These are phyloP conservation scores for Kernera saxatilis DNA, from an alignment of 345 rosid genomes.

Conservation along the genomic window DNA sequence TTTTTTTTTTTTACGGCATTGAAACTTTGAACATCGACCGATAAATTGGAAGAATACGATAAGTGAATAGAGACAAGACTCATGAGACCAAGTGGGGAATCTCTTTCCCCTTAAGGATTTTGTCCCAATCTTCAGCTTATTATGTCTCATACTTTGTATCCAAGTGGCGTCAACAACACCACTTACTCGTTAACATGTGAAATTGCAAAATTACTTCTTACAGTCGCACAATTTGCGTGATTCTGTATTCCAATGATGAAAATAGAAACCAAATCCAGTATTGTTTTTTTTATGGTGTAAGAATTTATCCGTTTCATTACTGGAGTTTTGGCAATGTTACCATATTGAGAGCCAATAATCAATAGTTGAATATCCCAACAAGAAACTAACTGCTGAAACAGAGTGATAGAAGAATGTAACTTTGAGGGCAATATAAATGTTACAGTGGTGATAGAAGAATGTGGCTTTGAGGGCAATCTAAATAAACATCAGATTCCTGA, in stretches of 20 bases:
- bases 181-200: not conserved
- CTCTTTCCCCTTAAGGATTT: conserved; percentile 19
- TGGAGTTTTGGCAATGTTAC: not conserved
- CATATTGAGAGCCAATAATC: not conserved
- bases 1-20: not conserved
- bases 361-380: not conserved
- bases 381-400: not conserved
- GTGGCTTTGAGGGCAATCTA: not conserved
- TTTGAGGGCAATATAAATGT: conserved; percentile 5
- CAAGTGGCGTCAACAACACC: conserved; percentile 13
- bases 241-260: not conserved
- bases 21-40: conserved; percentile 21
- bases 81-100: conserved; percentile 27
- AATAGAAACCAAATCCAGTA: not conserved
- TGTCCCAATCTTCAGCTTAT: conserved; percentile 19
- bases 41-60: conserved; percentile 10
- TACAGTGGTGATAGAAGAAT: conserved; percentile 6
- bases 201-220: not conserved
- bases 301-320: not conserved
- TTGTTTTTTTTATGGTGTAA: not conserved
- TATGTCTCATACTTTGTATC: conserved; percentile 22
- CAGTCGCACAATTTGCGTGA: not conserved
- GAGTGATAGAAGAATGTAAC: not conserved
- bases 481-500: conserved; percentile 34
- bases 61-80: conserved; percentile 18